Conservation (phyloP, 495 filamentous ascomycete genomes). For the Lasiosphaeris hirsuta region DNA sequence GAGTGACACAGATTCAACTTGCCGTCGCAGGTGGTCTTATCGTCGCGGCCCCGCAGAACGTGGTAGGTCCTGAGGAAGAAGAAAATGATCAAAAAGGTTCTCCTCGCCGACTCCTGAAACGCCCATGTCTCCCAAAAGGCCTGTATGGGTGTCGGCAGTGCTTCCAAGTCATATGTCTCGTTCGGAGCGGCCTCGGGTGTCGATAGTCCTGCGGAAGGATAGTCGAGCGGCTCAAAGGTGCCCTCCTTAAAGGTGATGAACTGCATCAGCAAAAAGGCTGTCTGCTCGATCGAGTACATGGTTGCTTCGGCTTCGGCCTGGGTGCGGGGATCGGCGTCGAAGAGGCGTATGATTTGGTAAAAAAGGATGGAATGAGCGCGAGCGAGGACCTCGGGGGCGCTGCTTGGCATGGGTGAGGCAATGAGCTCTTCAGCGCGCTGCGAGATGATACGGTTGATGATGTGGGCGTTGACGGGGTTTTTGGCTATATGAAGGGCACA, state of each 20-base stretch:
- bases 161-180: slow-evolving; percentile 18
- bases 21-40: slow-evolving; percentile 29
- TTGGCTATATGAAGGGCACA: slow-evolving; percentile 50
- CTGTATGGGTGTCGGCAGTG: slow-evolving; percentile 31
- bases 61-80: slow-evolving; percentile 39
- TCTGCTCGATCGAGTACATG: slow-evolving; percentile 34
- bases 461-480: slow-evolving; percentile 39
- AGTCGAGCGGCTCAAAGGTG: background rate
- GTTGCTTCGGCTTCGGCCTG: slow-evolving; percentile 36
- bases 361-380: slow-evolving; percentile 45
- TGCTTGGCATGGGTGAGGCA: slow-evolving; percentile 29
- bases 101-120: slow-evolving; percentile 46
- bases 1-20: slow-evolving; percentile 35
- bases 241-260: slow-evolving; percentile 18
- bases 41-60: slow-evolving; percentile 18
- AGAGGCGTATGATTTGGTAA: slow-evolving; percentile 53
- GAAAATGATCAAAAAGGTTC: slow-evolving; percentile 43
- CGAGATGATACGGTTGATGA: slow-evolving; percentile 44
- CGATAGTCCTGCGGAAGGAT: background rate
- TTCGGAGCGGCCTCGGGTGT: background rate
- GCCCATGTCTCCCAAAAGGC: slow-evolving; percentile 44
- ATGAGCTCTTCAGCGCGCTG: slow-evolving; percentile 37
- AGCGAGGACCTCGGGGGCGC: slow-evolving; percentile 28
- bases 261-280: slow-evolving; percentile 28
- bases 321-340: slow-evolving; percentile 47